phyloP scores from a whole-genome alignment of 192 early-diverging fungal genomes.

The Rhizoclosmatium globosum region DNA sequence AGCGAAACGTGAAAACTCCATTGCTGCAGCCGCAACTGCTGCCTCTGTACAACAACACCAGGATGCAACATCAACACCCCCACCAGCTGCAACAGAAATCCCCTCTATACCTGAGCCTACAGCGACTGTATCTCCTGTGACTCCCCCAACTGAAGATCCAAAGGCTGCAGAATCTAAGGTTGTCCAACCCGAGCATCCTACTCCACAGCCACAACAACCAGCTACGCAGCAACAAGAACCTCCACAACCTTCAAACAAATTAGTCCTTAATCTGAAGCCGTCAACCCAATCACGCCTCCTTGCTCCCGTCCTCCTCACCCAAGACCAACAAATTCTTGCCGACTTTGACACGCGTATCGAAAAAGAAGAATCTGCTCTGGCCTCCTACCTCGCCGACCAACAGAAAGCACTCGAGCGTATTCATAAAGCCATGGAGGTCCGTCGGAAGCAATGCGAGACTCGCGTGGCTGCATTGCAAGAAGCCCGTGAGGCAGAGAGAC shows the following conservation, averaged over 20 bases:
- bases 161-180: neutral
- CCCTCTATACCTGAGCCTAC: neutral
- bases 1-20: neutral
- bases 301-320: constrained; percentile 3
- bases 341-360: constrained; percentile 24
- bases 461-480: constrained; percentile 16
- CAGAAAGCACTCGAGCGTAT: neutral
- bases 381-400: constrained; percentile 13
- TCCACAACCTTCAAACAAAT: neutral
- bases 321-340: constrained; percentile 5
- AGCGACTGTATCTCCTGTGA: neutral
- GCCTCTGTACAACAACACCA: neutral
- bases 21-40: neutral
- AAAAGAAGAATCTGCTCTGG: constrained; percentile 12
- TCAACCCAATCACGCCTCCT: constrained; percentile 11
- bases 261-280: constrained; percentile 28
- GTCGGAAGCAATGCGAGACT: neutral
- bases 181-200: neutral
- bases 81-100: neutral
- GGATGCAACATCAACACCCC: neutral
- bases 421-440: neutral
- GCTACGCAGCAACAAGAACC: neutral
- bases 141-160: neutral
- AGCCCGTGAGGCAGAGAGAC: constrained; percentile 9
- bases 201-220: neutral